Evolutionary conservation across 2,329 filamentous ascomycete genomes (phyloP).

Genomic region (Trichophyton benhamiae): DNA sequence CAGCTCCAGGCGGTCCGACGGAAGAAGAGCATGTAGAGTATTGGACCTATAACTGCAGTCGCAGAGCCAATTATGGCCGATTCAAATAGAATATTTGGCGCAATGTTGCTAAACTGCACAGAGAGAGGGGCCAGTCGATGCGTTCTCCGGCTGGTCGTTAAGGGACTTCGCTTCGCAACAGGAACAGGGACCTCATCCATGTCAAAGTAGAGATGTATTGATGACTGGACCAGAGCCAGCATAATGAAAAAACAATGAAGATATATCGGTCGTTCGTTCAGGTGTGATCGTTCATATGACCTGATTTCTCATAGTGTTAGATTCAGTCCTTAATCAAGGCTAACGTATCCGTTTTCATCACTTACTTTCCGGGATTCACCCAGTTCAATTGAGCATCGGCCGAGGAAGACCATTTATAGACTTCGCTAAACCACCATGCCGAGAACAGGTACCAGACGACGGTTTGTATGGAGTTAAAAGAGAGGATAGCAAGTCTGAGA

Average conservation of each 20-base stretch:
- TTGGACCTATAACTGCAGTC: constrained; percentile 36
- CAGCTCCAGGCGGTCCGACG: constrained; percentile 55
- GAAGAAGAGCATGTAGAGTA: constrained; percentile 52
- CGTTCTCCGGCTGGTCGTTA: constrained; percentile 25
- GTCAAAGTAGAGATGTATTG: constrained; percentile 58
- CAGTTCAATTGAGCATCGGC: constrained; percentile 52
- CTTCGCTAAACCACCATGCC: constrained; percentile 64
- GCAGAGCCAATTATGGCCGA: constrained; percentile 28
- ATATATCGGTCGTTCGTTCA: constrained; percentile 82
- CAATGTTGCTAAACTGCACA: constrained; percentile 27
- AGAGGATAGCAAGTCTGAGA: constrained; percentile 46
- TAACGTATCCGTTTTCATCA: constrained; percentile 15
- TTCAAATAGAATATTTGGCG: constrained; percentile 22
- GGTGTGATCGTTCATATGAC: constrained; percentile 52
- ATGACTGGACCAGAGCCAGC: constrained; percentile 57
- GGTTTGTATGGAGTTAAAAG: constrained; percentile 54
- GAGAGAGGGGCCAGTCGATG: constrained; percentile 27
- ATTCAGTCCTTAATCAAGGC: not conserved
- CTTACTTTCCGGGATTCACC: constrained; percentile 57
- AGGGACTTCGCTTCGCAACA: constrained; percentile 25
- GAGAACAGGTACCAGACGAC: constrained; percentile 65
- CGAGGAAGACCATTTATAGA: constrained; percentile 63
- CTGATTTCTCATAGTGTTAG: constrained; percentile 16
- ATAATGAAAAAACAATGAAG: constrained; percentile 58
- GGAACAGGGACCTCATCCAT: constrained; percentile 55